Evolutionary conservation across 176 grass and related monocot genomes (phyloP).

Genomic region (Triticum timopheevii): DNA sequence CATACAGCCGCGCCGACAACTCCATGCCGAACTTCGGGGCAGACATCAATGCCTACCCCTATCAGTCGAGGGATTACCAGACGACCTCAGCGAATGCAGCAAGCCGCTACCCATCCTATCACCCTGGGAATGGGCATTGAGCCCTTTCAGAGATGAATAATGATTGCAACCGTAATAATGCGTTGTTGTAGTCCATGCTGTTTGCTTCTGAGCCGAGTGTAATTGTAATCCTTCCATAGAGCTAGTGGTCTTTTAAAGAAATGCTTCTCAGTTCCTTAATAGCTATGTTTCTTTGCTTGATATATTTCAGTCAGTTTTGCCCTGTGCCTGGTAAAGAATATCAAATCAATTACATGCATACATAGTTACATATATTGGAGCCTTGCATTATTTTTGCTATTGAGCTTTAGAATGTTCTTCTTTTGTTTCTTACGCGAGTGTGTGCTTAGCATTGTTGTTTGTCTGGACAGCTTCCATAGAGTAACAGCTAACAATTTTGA

Average conservation of each 20-base stretch:
- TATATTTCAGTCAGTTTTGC: constrained; percentile 43
- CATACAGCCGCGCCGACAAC: constrained; percentile 43
- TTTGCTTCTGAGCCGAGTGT: constrained; percentile 53
- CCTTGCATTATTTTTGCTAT: neutral
- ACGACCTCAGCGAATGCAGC: constrained; percentile 40
- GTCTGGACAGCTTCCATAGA: neutral
- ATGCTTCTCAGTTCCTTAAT: constrained; percentile 29
- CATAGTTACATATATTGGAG: neutral
- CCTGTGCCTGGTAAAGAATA: constrained; percentile 26
- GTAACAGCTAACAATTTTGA: too few relatives aligned
- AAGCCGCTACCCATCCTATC: constrained; percentile 55
- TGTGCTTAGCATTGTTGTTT: neutral
- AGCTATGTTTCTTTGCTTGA: constrained; percentile 24
- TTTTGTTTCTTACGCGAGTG: neutral
- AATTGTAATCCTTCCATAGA: constrained; percentile 55
- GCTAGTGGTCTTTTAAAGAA: constrained; percentile 47
- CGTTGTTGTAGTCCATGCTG: constrained; percentile 45
- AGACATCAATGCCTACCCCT: constrained; percentile 58
- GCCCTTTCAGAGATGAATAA: constrained; percentile 16
- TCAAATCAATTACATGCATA: constrained; percentile 14
- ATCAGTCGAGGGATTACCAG: constrained; percentile 47
- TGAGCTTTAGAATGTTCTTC: neutral
- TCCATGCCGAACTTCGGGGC: constrained; percentile 40
- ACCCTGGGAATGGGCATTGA: constrained; percentile 70
- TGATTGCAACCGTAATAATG: constrained; percentile 61